Conservation (phyloP, 108 stramenopile species). For the Nannochloropsis gaditana region DNA sequence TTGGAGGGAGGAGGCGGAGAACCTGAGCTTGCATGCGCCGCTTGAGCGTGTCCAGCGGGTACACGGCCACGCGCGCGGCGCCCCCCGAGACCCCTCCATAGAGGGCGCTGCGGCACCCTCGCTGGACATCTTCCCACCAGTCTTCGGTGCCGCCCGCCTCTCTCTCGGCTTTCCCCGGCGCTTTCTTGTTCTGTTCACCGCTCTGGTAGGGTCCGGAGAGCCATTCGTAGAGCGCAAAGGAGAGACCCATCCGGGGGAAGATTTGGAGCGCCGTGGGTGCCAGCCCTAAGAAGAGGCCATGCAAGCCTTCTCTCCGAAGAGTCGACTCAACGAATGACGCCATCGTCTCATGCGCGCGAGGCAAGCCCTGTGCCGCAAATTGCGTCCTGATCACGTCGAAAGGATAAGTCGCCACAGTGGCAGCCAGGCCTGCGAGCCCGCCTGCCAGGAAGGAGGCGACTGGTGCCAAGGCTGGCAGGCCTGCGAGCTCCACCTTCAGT, state of each 20-base stretch:
- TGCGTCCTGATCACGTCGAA: slow-evolving; percentile 81
- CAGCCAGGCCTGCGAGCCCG: slow-evolving; percentile 66
- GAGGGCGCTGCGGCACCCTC: neutral
- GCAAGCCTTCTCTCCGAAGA: slow-evolving; percentile 60
- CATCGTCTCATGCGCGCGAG: slow-evolving; percentile 50
- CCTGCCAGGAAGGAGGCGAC: slow-evolving; percentile 63
- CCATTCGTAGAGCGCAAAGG: slow-evolving; percentile 74
- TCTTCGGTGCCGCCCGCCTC: slow-evolving; percentile 35
- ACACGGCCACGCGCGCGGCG: slow-evolving; percentile 69
- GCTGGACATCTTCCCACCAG: neutral
- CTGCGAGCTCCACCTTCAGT: neutral
- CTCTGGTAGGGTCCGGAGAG: slow-evolving; percentile 36
- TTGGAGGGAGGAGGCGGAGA: neutral
- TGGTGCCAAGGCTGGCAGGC: slow-evolving; percentile 31
- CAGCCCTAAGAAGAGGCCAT: slow-evolving; percentile 73
- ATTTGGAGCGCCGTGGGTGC: slow-evolving; percentile 68
- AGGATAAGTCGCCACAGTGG: slow-evolving; percentile 78
- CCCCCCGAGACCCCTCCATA: slow-evolving; percentile 75
- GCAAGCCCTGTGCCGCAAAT: slow-evolving; percentile 71
- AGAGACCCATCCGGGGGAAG: slow-evolving; percentile 82
- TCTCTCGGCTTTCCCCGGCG: neutral
- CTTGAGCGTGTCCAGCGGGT: slow-evolving; percentile 85
- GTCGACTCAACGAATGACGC: slow-evolving; percentile 59
- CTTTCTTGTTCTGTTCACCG: no score
- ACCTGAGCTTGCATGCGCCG: slow-evolving; percentile 75